Percentiles rank a stretch among this genome's conserved stretches.
These are phyloP conservation scores for Pachyrhizus erosus DNA, from an alignment of 306 rosid species.

Conservation along the genomic window DNA sequence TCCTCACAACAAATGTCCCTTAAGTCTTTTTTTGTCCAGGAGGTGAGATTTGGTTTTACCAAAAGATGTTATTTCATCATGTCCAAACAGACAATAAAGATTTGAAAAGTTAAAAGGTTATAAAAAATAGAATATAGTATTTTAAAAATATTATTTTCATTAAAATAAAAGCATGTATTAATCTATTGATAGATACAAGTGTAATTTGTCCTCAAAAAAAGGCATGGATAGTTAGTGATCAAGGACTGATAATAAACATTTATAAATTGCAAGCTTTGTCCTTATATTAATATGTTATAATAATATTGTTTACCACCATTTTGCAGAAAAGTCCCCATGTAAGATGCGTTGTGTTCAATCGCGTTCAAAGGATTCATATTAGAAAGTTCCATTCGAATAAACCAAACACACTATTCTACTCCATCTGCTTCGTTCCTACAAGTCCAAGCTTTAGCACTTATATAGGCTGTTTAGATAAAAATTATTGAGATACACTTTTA, in stretches of 20 bases:
- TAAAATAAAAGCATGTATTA: not conserved
- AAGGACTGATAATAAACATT: not conserved
- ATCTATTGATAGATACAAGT: not conserved
- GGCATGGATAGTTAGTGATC: not conserved
- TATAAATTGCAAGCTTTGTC: not conserved
- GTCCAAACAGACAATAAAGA: not conserved
- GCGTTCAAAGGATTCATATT: too few relatives aligned
- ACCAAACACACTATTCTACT: not conserved
- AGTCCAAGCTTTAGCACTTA: not conserved
- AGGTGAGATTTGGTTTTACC: not conserved
- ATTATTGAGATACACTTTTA: too few relatives aligned
- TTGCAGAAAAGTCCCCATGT: not conserved
- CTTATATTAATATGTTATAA: not conserved
- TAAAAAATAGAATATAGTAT: not conserved
- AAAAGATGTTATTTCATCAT: not conserved
- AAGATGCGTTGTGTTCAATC: not conserved
- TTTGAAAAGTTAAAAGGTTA: not conserved
- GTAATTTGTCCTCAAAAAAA: not conserved
- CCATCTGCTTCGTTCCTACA: not conserved
- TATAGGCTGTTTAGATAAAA: too few relatives aligned
- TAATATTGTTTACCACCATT: not conserved
- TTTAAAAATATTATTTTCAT: not conserved
- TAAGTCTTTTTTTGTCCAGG: too few relatives aligned
- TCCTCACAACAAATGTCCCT: too few relatives aligned
- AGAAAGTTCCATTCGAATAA: too few relatives aligned